Evolutionary conservation across 73 alveolate species (phyloP).

Genomic region (Paramecium pentaurelia): DNA sequence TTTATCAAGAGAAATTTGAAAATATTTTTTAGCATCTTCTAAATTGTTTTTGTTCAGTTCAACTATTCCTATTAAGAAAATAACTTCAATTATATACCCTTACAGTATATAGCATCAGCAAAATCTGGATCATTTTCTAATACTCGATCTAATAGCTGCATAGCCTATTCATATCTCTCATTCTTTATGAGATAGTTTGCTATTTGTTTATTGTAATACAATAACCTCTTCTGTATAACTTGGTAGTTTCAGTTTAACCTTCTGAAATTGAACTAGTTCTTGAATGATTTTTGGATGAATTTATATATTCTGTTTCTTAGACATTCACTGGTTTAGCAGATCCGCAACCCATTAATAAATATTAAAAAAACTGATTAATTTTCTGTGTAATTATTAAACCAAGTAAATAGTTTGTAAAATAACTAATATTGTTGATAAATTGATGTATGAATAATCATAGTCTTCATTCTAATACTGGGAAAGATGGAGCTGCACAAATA

Average conservation of each 20-base stretch:
- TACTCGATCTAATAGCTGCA: not conserved
- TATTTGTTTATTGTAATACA: not conserved
- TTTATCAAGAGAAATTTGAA: not conserved
- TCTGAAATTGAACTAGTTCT: not conserved
- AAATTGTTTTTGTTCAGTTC: not conserved
- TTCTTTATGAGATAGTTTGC: not conserved
- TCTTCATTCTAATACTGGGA: not conserved
- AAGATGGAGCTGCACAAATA: slow-evolving; percentile 27
- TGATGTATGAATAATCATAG: not conserved
- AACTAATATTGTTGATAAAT: not conserved
- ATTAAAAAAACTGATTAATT: not conserved
- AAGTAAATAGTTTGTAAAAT: not conserved
- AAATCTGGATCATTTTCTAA: not conserved
- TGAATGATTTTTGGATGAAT: not conserved
- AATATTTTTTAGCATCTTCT: not conserved
- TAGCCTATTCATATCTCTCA: not conserved
- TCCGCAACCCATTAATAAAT: not conserved
- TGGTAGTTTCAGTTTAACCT: not conserved
- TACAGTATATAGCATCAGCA: not conserved
- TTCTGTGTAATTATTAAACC: not conserved
- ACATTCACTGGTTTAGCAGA: not conserved
- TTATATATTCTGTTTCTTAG: not conserved
- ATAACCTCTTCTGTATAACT: not conserved
- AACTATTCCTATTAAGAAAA: not conserved
- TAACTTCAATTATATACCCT: not conserved